Percentiles rank a stretch among this genome's conserved stretches.
Conservation (phyloP, 2,329 filamentous ascomycete species). For the Xenoacremonium recifei region DNA sequence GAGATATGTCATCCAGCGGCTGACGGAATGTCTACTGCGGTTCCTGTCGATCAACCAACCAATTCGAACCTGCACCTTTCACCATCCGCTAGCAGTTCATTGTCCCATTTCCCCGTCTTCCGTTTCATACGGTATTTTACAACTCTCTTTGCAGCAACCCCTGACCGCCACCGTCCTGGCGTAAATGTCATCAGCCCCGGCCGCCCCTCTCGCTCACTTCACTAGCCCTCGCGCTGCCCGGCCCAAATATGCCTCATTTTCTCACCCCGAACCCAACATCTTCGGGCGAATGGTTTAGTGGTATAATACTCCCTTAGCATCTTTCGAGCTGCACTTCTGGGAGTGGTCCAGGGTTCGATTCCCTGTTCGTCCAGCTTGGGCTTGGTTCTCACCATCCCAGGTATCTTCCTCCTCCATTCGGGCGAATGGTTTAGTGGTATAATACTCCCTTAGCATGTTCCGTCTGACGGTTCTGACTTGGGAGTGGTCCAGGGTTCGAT, state of each 20-base stretch:
- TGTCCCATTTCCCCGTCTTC: too few relatives aligned
- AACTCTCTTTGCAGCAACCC: too few relatives aligned
- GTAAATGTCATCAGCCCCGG: neutral
- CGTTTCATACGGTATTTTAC: too few relatives aligned
- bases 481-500: conserved; percentile 26
- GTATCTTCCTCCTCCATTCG: too few relatives aligned
- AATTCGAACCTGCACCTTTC: too few relatives aligned
- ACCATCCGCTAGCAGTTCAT: neutral
- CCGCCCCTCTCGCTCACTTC: neutral
- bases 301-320: conserved; percentile 19
- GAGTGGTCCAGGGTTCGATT: conserved; percentile 26
- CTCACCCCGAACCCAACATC: neutral
- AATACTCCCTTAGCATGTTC: conserved; percentile 24
- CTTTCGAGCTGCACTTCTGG: conserved; percentile 9
- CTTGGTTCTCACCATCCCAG: too few relatives aligned
- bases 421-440: conserved; percentile 24
- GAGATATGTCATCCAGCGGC: too few relatives aligned
- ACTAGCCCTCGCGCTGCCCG: conserved; percentile 4
- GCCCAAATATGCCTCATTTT: conserved; percentile 12
- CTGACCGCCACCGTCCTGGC: too few relatives aligned
- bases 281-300: conserved; percentile 1
- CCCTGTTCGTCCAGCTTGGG: conserved; percentile 20
- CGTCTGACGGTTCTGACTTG: conserved; percentile 8
- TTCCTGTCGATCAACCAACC: neutral
- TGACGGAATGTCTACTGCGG: too few relatives aligned